These are phyloP conservation scores for Adansonia gregorii DNA, from an alignment of 441 rosid genomes.

Conservation along the genomic window DNA sequence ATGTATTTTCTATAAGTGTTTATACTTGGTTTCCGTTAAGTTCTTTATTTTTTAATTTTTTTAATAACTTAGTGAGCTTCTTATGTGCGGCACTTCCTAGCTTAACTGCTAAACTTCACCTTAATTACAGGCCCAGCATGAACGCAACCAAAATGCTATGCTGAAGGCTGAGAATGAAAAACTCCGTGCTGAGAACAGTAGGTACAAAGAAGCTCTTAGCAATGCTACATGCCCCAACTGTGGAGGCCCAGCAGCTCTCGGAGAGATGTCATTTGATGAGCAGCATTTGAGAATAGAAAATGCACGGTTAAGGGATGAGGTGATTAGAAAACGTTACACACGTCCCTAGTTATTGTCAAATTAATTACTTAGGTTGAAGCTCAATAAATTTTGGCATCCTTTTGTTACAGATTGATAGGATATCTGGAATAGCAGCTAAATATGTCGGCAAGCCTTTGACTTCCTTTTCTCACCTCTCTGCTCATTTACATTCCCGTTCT, in stretches of 20 bases:
- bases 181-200: constrained; percentile 79
- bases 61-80: too few relatives aligned
- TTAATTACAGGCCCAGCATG: constrained; percentile 75
- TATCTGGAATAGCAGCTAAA: constrained; percentile 87
- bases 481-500: constrained; percentile 64
- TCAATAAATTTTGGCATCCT: not conserved
- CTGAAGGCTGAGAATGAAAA: constrained; percentile 81
- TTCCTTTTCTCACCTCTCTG: constrained; percentile 50
- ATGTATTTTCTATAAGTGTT: not conserved
- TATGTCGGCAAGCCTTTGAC: constrained; percentile 84
- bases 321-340: constrained; percentile 24
- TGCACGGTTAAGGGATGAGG: constrained; percentile 92
- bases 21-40: not conserved
- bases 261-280: constrained; percentile 98
- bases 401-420: constrained; percentile 73
- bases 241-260: constrained; percentile 90
- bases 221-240: constrained; percentile 95
- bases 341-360: not conserved
- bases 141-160: constrained; percentile 77
- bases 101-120: not conserved
- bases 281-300: constrained; percentile 94
- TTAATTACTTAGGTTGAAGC: not conserved
- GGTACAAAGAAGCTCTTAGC: constrained; percentile 84
- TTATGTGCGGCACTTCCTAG: not conserved
- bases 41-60: too few relatives aligned